Base-by-base conservation (phyloP, 129 eudicot genomes). In the Dittrichia graveolens region DNA sequence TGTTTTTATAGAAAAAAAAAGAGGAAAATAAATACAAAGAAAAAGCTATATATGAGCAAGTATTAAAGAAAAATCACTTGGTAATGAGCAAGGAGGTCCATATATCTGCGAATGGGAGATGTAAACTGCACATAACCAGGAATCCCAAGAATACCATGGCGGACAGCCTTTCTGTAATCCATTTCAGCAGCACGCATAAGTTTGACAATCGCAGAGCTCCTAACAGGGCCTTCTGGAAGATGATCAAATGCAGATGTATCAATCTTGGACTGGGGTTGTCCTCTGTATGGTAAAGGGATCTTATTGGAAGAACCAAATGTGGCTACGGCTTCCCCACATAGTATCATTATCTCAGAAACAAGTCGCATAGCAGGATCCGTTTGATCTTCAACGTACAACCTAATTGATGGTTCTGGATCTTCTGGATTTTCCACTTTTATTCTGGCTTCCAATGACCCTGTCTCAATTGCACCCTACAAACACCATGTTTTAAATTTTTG, bases 61-160 rank as follows among this genome's bases (percentile, higher is more conserved):
- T 5, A 59, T 10, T 8, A 48, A 9, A 64, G 7, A 11, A 18
- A 42, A 24, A 1, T n/a, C 15, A 85, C 99, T 94, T 95, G 99
- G 81, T 95, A 95, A 84, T 95, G 99, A 62, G 96, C 97, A 66
- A 91, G 90, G 76, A 95, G 99, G 79, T 95, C 99, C 96, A 95
- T 84, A 72, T 88, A 95, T 95, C 99, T 84, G 4, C 99, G 89
- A 12, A 95, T 90, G 56, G 99, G 99, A 79, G 99, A 95, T 19
- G 96, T 95, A 77, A 95, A 95, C 83, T 95, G 99, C 24, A 95
- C 99, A 77, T 95, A 95, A 58, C 99, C 99, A 73, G 99, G 99
- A 71, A 95, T 82, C 52, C 97, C 99, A 71, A 95, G 79, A 65
- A 84, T 81, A 34, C 97, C 99, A 61, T 95, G 99, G 12, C 96